A percentile compares a stretch with the other conserved stretches of the same genome.
Evolutionary conservation across 140 eudicot species (phyloP).

Genomic region (Oenanthe javanica): DNA sequence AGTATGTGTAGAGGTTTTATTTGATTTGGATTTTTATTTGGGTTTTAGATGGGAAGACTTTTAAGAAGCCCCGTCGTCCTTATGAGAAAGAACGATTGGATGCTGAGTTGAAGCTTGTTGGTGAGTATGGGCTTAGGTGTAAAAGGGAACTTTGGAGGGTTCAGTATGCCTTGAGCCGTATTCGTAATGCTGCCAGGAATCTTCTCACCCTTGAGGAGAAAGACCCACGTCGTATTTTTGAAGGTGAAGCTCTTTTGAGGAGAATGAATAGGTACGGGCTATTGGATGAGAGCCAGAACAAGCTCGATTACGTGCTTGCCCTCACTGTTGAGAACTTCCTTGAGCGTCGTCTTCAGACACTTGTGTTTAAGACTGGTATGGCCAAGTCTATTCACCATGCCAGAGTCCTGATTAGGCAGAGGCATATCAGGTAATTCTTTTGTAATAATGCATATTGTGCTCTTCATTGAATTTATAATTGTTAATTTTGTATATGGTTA

Average conservation of each 20-base stretch:
- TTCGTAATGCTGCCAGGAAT: constrained; percentile 14
- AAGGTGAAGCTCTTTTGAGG: constrained; percentile 33
- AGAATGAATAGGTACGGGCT: constrained; percentile 29
- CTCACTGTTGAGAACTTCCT: constrained; percentile 26
- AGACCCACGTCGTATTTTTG: constrained; percentile 30
- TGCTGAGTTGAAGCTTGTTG: constrained; percentile 39
- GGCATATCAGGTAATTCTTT: constrained; percentile 43
- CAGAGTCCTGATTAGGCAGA: constrained; percentile 72
- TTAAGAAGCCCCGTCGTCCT: constrained; percentile 15
- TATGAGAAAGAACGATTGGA: constrained; percentile 17
- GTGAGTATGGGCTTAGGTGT: constrained; percentile 30
- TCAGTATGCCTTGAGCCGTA: constrained; percentile 13
- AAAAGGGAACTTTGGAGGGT: constrained; percentile 11
- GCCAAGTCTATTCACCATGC: constrained; percentile 33
- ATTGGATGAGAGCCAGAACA: constrained; percentile 30
- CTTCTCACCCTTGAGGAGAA: constrained; percentile 21
- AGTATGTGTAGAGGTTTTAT: neutral
- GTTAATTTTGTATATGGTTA: neutral
- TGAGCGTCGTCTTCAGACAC: constrained; percentile 30
- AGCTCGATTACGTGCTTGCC: constrained; percentile 29
- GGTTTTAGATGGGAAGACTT: constrained; percentile 10
- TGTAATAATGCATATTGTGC: neutral
- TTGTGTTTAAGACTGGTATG: constrained; percentile 25
- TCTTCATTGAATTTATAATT: neutral
- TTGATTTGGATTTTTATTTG: neutral